These are phyloP conservation scores for Solanum medicagineum DNA, from an alignment of 257 asterid species.

Conservation along the genomic window DNA sequence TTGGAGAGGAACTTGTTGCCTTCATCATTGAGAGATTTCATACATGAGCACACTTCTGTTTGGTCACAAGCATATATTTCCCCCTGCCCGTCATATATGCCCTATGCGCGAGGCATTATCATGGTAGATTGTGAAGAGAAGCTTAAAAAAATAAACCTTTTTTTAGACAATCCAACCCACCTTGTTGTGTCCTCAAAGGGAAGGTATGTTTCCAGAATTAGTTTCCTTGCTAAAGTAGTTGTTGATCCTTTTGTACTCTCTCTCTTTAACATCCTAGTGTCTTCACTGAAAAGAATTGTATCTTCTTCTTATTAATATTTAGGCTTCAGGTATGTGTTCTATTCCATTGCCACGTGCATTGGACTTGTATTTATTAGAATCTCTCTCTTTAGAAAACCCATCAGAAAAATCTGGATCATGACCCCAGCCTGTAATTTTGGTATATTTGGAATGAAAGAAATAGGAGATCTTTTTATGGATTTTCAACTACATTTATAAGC, in stretches of 20 bases:
- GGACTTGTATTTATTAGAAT: neutral
- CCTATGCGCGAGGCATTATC: constrained; percentile 39
- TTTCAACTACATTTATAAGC: neutral
- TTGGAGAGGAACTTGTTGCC: constrained; percentile 41
- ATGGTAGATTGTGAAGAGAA: constrained; percentile 26
- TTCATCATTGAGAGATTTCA: constrained; percentile 20
- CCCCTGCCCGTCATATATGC: constrained; percentile 22
- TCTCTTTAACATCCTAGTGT: neutral
- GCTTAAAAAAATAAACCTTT: constrained; percentile 19
- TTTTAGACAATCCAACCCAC: constrained; percentile 32
- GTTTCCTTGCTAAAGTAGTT: neutral
- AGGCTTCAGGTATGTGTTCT: neutral
- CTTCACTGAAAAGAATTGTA: neutral
- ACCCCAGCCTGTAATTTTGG: neutral
- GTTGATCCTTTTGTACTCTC: neutral
- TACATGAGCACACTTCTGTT: constrained; percentile 23
- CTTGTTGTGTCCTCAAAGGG: constrained; percentile 44
- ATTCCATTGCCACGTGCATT: neutral
- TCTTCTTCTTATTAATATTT: neutral
- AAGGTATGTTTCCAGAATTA: constrained; percentile 26
- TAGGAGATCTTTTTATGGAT: neutral
- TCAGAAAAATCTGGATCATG: neutral
- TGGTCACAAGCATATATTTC: constrained; percentile 28
- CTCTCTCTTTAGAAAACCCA: neutral
- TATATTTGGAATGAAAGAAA: neutral